Evolutionary conservation across 129 eudicot species (phyloP).

Genomic region (Artemisia tridentata): DNA sequence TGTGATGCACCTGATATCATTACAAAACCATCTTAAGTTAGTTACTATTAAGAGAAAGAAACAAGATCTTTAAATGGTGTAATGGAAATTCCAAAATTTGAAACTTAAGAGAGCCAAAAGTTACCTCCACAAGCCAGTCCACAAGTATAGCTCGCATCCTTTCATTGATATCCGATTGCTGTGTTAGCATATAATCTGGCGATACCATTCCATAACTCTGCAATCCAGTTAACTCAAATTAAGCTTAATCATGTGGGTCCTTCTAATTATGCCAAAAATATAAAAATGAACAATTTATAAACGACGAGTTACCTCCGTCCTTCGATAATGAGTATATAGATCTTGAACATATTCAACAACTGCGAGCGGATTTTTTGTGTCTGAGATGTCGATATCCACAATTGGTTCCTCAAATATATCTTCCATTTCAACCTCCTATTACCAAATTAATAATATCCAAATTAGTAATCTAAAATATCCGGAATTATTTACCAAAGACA

Average conservation of each 20-base stretch:
- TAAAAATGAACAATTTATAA: background rate
- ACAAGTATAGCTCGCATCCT: slow-evolving; percentile 83
- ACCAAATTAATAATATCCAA: background rate
- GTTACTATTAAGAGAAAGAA: background rate
- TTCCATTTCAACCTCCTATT: slow-evolving; percentile 76
- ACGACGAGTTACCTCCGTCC: slow-evolving; percentile 53
- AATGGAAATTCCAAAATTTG: background rate
- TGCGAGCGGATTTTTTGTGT: slow-evolving; percentile 58
- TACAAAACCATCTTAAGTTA: slow-evolving; percentile 13
- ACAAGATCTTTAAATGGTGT: slow-evolving; percentile 4
- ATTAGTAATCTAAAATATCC: background rate
- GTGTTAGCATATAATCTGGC: slow-evolving; percentile 61
- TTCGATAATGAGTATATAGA: slow-evolving; percentile 58
- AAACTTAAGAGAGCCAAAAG: slow-evolving; percentile 9
- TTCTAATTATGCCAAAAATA: background rate
- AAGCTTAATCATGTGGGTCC: slow-evolving; percentile 25
- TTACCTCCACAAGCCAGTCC: slow-evolving; percentile 96
- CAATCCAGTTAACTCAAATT: background rate
- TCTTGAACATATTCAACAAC: slow-evolving; percentile 79
- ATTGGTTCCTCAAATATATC: slow-evolving; percentile 70
- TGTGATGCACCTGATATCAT: slow-evolving; percentile 73
- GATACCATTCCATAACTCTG: slow-evolving; percentile 71
- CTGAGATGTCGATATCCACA: slow-evolving; percentile 64
- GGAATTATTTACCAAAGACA: background rate
- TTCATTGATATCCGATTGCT: slow-evolving; percentile 74